Percentiles rank a stretch among this genome's conserved stretches.
These are phyloP conservation scores for Pichia manshurica DNA, from an alignment of 805 yeast species.

Conservation along the genomic window DNA sequence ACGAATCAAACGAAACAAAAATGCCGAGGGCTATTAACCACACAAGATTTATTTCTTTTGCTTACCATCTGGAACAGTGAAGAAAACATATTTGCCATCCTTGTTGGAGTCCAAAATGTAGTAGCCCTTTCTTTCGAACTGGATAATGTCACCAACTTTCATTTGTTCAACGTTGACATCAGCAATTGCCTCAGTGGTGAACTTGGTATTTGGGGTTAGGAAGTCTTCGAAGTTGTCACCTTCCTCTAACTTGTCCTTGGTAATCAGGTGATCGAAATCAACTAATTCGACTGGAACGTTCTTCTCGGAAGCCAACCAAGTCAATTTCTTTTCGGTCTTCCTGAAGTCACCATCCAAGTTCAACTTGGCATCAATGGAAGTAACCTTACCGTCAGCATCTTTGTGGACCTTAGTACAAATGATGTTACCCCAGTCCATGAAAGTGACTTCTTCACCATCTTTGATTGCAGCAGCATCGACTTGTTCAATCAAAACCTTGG, in stretches of 20 bases:
- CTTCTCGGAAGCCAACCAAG: constrained; percentile 88
- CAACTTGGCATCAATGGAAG: constrained; percentile 66
- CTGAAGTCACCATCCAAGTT: constrained; percentile 95
- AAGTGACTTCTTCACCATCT: constrained; percentile 89
- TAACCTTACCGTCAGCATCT: constrained; percentile 49
- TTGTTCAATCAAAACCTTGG: constrained; percentile 72
- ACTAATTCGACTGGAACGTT: constrained; percentile 69
- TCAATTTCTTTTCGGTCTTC: constrained; percentile 89
- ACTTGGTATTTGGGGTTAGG: constrained; percentile 82
- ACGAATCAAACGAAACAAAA: too few species aligned
- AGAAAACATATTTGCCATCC: constrained; percentile 67
- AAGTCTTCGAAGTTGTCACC: constrained; percentile 90
- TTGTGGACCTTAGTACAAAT: constrained; percentile 66
- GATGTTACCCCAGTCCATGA: constrained; percentile 99
- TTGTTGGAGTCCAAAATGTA: constrained; percentile 68
- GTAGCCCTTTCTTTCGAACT: constrained; percentile 96
- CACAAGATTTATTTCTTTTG: constrained; percentile 40
- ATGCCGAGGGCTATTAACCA: too few species aligned
- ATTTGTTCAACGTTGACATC: constrained; percentile 71
- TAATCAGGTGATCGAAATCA: constrained; percentile 91
- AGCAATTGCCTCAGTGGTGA: constrained; percentile 70
- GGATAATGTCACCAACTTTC: constrained; percentile 83
- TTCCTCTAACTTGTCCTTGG: constrained; percentile 92
- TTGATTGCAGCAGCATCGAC: constrained; percentile 65
- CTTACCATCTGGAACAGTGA: constrained; percentile 95